Percentiles rank a stretch among this genome's conserved stretches.
phyloP scores from a whole-genome alignment of 2,329 filamentous ascomycete species.

The Phyllosticta paracitricarpa region DNA sequence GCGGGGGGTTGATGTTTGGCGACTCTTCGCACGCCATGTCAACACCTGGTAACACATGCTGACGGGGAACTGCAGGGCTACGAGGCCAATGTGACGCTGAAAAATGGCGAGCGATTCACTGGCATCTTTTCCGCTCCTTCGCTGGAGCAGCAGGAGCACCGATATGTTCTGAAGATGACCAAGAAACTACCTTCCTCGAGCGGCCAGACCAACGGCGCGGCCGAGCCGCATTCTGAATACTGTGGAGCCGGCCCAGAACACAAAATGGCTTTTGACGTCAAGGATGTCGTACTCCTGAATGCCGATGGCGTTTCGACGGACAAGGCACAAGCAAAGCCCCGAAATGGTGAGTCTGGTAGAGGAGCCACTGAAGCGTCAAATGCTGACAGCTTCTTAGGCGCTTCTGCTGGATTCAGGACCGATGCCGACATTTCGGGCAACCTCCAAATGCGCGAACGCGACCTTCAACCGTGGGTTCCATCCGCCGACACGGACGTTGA shows the following conservation, averaged over 20 bases:
- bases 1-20: neutral
- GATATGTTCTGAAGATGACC: conserved; percentile 57
- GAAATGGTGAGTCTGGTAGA: conserved; percentile 45
- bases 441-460: conserved; percentile 58
- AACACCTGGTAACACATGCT: neutral
- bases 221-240: conserved; percentile 32
- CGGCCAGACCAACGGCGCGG: conserved; percentile 37
- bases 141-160: conserved; percentile 41
- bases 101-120: conserved; percentile 50
- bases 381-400: conserved; percentile 40
- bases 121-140: conserved; percentile 51
- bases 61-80: conserved; percentile 38
- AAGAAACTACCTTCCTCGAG: conserved; percentile 37
- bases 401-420: conserved; percentile 64
- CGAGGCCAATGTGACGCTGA: conserved; percentile 45
- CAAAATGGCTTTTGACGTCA: conserved; percentile 51
- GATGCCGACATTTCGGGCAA: conserved; percentile 79
- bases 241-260: conserved; percentile 39
- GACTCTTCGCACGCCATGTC: neutral
- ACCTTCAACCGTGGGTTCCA: conserved; percentile 73
- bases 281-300: conserved; percentile 48
- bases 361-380: neutral
- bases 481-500: conserved; percentile 51
- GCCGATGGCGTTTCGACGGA: conserved; percentile 44
- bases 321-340: conserved; percentile 40